Base-by-base conservation (phyloP, 2,329 filamentous ascomycete species). In the Lanzia echinophila region DNA sequence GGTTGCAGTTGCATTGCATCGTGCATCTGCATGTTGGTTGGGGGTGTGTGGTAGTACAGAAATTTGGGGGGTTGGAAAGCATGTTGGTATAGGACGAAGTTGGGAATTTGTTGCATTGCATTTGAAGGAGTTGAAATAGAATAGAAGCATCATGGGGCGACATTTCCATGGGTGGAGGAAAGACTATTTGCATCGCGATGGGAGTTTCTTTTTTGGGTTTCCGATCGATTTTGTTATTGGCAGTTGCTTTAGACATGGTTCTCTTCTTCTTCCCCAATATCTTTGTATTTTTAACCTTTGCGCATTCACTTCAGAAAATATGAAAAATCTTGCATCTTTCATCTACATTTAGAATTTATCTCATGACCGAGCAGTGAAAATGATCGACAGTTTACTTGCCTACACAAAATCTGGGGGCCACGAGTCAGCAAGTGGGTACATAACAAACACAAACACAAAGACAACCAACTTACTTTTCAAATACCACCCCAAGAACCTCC, bases 401-500 rank as follows among this genome's bases (percentile, higher is more conserved):
- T 20, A 67, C 62, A 53, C 65, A 67, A 51, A 67, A 67, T 48
- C 64, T 66, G 38, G 20, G 34, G 42, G 19, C 47, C 38, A 31
- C 39, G 56, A 44, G 57, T 53, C 41, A 39, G 32, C 49, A 31
- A 33, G 17, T 31, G 31, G 42, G 7, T 3, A 11, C 39, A 20
- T 46, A 22, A 10, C 11, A 20, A n/a, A 43, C 6, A 48, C 15
- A 38, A 34, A 45, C 12, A 38, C 12, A 11, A 15, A 17, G 15
- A 39, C 6, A 38, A 34, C 28, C 5, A 19, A 56, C 59, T 38
- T 57, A 95, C 88, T 95, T 97, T 70, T 97, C 92, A 73, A 99
- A 99, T 3, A 99, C 91, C 20, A 99, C 91, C 0, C 94, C 94
- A 43, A 99, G 73, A 7, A 99, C 89, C 67, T 97, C 94, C 68